Evolutionary conservation across 139 green algal species (phyloP).

Genomic region (Chlorokybus atmophyticus): DNA sequence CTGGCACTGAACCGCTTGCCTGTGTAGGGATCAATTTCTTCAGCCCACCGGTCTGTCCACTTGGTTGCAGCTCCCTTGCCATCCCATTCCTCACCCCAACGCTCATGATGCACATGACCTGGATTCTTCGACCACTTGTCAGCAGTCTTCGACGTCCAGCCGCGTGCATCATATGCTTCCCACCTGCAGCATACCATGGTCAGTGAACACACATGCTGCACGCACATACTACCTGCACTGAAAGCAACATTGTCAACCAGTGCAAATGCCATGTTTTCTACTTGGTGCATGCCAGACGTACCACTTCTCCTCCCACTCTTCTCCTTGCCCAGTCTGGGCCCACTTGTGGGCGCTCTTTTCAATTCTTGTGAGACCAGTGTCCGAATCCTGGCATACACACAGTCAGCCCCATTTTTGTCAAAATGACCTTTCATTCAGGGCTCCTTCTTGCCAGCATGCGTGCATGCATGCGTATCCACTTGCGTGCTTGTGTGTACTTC

Average conservation of each 20-base stretch:
- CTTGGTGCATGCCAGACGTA: neutral
- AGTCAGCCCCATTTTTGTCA: no score
- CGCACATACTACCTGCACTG: neutral
- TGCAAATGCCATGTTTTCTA: neutral
- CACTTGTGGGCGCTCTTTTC: neutral
- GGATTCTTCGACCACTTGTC: slow-evolving; percentile 25
- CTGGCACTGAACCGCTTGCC: no score
- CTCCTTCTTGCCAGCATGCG: no score
- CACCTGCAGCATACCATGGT: neutral
- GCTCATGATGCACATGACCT: neutral
- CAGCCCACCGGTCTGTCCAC: slow-evolving; percentile 24
- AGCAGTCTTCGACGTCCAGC: slow-evolving; percentile 21
- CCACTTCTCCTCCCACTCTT: slow-evolving; percentile 32
- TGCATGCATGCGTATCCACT: no score
- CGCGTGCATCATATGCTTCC: neutral
- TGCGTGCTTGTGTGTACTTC: no score
- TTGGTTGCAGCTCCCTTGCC: slow-evolving; percentile 16
- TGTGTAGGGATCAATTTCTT: slow-evolving; percentile 7
- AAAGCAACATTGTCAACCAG: neutral
- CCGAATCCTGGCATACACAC: neutral
- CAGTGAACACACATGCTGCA: neutral
- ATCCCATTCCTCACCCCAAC: slow-evolving; percentile 30
- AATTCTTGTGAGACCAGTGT: neutral
- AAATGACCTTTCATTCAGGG: no score
- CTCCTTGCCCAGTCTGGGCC: neutral